Evolutionary conservation across 2,329 filamentous ascomycete species (phyloP).

Genomic region (Zasmidium cellare): DNA sequence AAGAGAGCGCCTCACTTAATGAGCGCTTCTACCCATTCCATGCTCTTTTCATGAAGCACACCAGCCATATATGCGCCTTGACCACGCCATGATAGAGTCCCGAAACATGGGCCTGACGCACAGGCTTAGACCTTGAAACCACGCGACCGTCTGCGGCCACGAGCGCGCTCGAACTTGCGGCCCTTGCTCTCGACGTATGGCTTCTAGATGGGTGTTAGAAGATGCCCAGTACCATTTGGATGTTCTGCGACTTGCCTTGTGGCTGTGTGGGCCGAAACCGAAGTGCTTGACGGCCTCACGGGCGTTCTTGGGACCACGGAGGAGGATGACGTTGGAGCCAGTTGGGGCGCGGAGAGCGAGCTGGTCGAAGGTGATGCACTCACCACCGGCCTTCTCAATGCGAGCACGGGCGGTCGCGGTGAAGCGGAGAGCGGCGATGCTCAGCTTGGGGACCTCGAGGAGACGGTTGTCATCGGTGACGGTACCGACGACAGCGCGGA

Average conservation of each 20-base stretch:
- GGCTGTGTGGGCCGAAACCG: constrained; percentile 93
- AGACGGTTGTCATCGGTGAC: constrained; percentile 98
- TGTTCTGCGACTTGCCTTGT: constrained; percentile 69
- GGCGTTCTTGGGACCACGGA: constrained; percentile 97
- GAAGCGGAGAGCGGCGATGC: constrained; percentile 92
- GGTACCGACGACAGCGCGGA: constrained; percentile 89
- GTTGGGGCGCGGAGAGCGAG: constrained; percentile 93
- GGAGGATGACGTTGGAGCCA: constrained; percentile 92
- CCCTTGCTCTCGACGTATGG: constrained; percentile 97
- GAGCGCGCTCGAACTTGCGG: constrained; percentile 98
- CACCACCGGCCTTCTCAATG: constrained; percentile 89
- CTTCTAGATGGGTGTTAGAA: constrained; percentile 62
- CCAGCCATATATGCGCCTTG: constrained; percentile 14
- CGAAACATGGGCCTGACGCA: constrained; percentile 9
- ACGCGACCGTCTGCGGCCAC: constrained; percentile 96
- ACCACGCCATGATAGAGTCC: constrained; percentile 15
- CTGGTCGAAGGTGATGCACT: constrained; percentile 95
- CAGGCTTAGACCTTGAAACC: constrained; percentile 97
- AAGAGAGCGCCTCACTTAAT: constrained; percentile 4
- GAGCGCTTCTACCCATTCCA: constrained; percentile 12
- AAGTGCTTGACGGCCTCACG: constrained; percentile 99
- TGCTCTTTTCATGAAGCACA: constrained; percentile 9
- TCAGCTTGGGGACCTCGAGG: constrained; percentile 85
- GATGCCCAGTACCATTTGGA: neutral
- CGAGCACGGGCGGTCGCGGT: constrained; percentile 93